Evolutionary conservation across 331 rosid species (phyloP).

Genomic region (Quercus tomentella): DNA sequence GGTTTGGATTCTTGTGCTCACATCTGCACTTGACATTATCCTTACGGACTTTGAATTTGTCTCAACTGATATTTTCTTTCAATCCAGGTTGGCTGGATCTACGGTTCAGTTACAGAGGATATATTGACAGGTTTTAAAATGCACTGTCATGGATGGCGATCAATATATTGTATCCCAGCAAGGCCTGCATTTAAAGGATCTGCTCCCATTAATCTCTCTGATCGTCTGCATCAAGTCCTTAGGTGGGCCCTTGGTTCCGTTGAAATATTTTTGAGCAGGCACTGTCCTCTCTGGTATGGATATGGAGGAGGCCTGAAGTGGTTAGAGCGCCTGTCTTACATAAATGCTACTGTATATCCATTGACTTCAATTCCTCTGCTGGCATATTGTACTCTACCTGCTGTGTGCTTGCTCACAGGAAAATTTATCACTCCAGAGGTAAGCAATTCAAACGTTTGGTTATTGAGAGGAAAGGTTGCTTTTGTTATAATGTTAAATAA

Average conservation of each 20-base stretch:
- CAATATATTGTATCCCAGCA: slow-evolving; percentile 32
- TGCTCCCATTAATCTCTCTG: slow-evolving; percentile 37
- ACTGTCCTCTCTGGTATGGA: slow-evolving; percentile 46
- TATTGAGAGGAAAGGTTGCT: neutral
- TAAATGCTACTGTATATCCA: slow-evolving; percentile 35
- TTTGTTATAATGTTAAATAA: neutral
- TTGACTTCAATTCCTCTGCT: slow-evolving; percentile 37
- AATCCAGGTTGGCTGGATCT: slow-evolving; percentile 43
- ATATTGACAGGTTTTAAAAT: slow-evolving; percentile 39
- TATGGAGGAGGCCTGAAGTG: slow-evolving; percentile 43
- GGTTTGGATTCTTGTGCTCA: neutral
- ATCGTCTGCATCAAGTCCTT: slow-evolving; percentile 39
- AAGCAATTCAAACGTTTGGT: neutral
- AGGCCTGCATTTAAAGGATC: slow-evolving; percentile 41
- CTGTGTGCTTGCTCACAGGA: slow-evolving; percentile 37
- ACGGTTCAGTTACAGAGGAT: slow-evolving; percentile 39
- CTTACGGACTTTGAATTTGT: neutral
- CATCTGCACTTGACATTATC: neutral
- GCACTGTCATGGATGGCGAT: slow-evolving; percentile 46
- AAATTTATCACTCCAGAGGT: slow-evolving; percentile 41
- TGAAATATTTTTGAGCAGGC: slow-evolving; percentile 38
- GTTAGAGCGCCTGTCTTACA: slow-evolving; percentile 37
- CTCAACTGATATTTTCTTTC: neutral
- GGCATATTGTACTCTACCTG: slow-evolving; percentile 36
- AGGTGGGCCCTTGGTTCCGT: slow-evolving; percentile 39